Evolutionary conservation across 805 yeast species (phyloP).

Genomic region (Candida hispaniensis): DNA sequence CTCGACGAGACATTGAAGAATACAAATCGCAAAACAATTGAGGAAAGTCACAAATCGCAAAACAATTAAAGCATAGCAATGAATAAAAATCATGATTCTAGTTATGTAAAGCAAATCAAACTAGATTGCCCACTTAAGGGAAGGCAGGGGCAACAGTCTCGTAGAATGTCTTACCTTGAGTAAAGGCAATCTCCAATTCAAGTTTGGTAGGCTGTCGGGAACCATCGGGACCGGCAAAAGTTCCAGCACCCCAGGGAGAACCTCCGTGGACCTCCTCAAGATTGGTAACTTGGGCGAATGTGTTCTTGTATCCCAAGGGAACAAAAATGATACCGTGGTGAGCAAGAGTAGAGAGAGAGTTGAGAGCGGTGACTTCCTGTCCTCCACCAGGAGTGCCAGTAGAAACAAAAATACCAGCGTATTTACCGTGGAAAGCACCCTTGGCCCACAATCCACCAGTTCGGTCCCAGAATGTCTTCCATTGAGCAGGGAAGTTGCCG

Average conservation of each 20-base stretch:
- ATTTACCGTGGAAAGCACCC: conserved; percentile 61
- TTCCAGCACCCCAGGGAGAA: conserved; percentile 82
- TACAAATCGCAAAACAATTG: not conserved
- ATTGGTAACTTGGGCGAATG: conserved; percentile 45
- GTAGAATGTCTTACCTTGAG: conserved; percentile 61
- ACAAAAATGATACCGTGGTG: conserved; percentile 73
- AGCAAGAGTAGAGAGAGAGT: conserved; percentile 45
- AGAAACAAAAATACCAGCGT: conserved; percentile 59
- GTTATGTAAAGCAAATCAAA: conserved; percentile 11
- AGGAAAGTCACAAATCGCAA: not conserved
- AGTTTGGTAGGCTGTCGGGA: conserved; percentile 53
- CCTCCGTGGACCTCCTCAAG: conserved; percentile 68
- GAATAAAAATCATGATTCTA: not conserved
- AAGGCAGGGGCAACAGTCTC: conserved; percentile 27
- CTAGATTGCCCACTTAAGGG: not conserved
- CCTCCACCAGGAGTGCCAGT: conserved; percentile 73
- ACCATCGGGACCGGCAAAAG: conserved; percentile 66
- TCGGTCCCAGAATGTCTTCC: conserved; percentile 62
- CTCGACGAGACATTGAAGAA: conserved; percentile 6
- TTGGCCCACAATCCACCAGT: conserved; percentile 70
- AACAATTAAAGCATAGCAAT: not conserved
- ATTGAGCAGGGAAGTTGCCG: conserved; percentile 68
- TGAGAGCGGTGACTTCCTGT: conserved; percentile 59
- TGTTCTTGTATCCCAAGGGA: conserved; percentile 61
- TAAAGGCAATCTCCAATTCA: conserved; percentile 52